Evolutionary conservation across 495 filamentous ascomycete genomes (phyloP).

Genomic region (Penicillium nucicola): DNA sequence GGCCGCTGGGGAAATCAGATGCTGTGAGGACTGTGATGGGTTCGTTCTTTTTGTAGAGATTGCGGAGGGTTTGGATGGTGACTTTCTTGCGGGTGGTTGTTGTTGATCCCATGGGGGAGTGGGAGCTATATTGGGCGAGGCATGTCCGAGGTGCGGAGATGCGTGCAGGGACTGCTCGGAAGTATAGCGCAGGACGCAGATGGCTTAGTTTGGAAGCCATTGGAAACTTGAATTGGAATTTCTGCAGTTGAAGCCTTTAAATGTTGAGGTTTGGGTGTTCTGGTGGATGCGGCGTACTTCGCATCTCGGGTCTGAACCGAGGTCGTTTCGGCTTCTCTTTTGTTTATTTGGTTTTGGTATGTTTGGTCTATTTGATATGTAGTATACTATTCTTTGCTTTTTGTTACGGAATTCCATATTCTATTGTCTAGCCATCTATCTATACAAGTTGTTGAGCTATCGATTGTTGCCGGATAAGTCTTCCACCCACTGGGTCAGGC

Average conservation of each 20-base stretch:
- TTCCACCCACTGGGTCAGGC: too few species aligned
- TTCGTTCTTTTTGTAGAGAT: slow-evolving; percentile 74
- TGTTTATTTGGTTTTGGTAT: too few species aligned
- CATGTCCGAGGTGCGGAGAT: background rate
- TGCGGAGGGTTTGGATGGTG: slow-evolving; percentile 71
- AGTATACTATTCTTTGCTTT: too few species aligned
- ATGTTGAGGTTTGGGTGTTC: background rate
- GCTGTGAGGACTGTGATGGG: slow-evolving; percentile 96
- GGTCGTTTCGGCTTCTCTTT: too few species aligned
- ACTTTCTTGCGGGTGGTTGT: slow-evolving; percentile 69
- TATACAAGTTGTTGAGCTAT: too few species aligned
- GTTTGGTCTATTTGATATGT: too few species aligned
- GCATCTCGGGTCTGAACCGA: background rate
- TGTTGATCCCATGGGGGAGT: slow-evolving; percentile 72
- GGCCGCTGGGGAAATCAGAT: slow-evolving; percentile 90
- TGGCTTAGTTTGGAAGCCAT: background rate
- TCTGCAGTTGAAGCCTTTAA: too few species aligned
- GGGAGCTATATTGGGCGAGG: slow-evolving; percentile 61
- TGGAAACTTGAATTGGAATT: background rate
- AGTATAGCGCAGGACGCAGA: background rate
- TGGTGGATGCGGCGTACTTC: slow-evolving; percentile 6
- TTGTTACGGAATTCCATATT: too few species aligned
- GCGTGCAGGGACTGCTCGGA: background rate
- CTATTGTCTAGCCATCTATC: too few species aligned
- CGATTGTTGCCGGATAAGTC: too few species aligned